A percentile compares a stretch with the other conserved stretches of the same genome.
Evolutionary conservation across 2,329 filamentous ascomycete species (phyloP).

Genomic region (Xylariaceae sp.): DNA sequence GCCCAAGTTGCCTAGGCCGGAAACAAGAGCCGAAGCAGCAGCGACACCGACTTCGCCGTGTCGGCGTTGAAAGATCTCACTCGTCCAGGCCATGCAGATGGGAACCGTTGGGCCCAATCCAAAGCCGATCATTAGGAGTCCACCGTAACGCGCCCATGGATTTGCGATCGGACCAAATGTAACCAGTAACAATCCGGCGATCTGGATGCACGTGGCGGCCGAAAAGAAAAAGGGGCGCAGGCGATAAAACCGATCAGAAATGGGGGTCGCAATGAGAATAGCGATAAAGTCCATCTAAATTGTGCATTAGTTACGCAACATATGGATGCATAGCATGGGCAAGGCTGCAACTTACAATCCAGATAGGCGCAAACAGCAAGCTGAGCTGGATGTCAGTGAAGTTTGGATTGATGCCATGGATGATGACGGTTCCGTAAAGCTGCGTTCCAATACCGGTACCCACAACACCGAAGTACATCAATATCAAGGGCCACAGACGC

Average conservation of each 20-base stretch:
- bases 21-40: slow-evolving; percentile 78
- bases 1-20: slow-evolving; percentile 79
- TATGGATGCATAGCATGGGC: not conserved
- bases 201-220: slow-evolving; percentile 69
- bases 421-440: slow-evolving; percentile 82
- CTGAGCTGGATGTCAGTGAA: slow-evolving; percentile 72
- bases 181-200: slow-evolving; percentile 70
- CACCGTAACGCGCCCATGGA: slow-evolving; percentile 81
- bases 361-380: slow-evolving; percentile 83
- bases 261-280: slow-evolving; percentile 76
- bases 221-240: slow-evolving; percentile 78
- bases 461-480: slow-evolving; percentile 96
- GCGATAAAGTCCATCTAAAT: slow-evolving; percentile 76
- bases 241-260: slow-evolving; percentile 81
- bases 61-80: slow-evolving; percentile 81
- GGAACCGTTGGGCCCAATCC: slow-evolving; percentile 86
- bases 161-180: slow-evolving; percentile 64
- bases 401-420: slow-evolving; percentile 66
- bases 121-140: slow-evolving; percentile 84
- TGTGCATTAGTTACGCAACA: not conserved
- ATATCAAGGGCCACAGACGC: slow-evolving; percentile 76
- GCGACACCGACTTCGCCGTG: slow-evolving; percentile 90
- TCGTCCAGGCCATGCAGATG: slow-evolving; percentile 91
- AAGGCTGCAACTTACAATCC: slow-evolving; percentile 60
- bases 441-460: slow-evolving; percentile 88